These are phyloP conservation scores for Suillus alpinus DNA, from an alignment of 768 basidiomycete species.

Conservation along the genomic window DNA sequence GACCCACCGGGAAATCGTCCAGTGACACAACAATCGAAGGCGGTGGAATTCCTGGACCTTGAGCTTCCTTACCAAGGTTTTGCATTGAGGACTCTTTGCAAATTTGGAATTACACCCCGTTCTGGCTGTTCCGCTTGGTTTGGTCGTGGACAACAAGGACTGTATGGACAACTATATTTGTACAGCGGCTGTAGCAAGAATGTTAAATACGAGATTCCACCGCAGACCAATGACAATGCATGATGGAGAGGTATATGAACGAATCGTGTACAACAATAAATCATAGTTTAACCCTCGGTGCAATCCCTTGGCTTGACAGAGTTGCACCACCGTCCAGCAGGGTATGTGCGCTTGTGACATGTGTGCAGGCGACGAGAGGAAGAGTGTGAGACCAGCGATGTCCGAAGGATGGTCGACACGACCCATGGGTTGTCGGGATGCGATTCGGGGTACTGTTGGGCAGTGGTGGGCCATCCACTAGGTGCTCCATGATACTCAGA, in stretches of 20 bases:
- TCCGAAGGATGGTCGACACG: constrained; percentile 65
- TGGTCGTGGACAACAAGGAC: background rate
- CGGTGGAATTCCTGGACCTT: background rate
- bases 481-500: too few relatives aligned
- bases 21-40: background rate
- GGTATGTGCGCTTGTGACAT: constrained; percentile 72
- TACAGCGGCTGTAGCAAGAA: background rate
- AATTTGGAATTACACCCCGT: background rate
- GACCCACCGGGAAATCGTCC: background rate
- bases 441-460: too few relatives aligned
- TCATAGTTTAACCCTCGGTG: constrained; percentile 26
- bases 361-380: constrained; percentile 73
- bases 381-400: constrained; percentile 68
- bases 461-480: too few relatives aligned
- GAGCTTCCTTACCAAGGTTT: background rate
- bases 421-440: constrained; percentile 62
- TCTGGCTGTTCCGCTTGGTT: background rate
- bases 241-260: background rate
- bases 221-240: background rate
- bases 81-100: background rate
- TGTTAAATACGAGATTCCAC: background rate
- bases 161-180: background rate
- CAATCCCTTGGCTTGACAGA: constrained; percentile 17
- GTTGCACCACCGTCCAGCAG: constrained; percentile 65
- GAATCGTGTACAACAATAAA: too few relatives aligned